phyloP scores from a whole-genome alignment of 2,329 filamentous ascomycete species.

The Xylariales sp. region DNA sequence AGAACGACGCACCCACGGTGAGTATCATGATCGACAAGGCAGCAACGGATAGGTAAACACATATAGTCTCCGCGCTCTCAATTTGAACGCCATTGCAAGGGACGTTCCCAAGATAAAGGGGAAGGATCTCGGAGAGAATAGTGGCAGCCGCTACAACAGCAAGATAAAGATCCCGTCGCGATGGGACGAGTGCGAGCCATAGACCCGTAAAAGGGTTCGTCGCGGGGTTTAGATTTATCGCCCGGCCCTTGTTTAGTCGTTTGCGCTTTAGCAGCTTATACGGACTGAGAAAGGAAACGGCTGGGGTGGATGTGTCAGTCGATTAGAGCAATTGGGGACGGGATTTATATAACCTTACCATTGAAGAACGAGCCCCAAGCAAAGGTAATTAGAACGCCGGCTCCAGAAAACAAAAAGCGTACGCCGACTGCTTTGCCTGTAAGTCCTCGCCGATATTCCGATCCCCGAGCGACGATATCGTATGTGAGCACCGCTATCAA shows the following conservation, averaged over 20 bases:
- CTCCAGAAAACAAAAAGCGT: conserved; percentile 52
- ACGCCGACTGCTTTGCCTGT: conserved; percentile 50
- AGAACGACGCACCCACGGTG: conserved; percentile 55
- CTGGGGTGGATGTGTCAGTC: conserved; percentile 46
- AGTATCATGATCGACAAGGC: conserved; percentile 58
- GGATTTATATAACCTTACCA: conserved; percentile 41
- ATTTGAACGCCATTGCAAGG: conserved; percentile 59
- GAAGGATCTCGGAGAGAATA: conserved; percentile 63
- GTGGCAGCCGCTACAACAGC: conserved; percentile 56
- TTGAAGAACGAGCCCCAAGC: conserved; percentile 53
- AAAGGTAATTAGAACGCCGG: conserved; percentile 52
- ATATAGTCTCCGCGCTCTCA: conserved; percentile 54
- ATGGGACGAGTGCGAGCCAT: conserved; percentile 50
- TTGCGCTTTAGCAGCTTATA: conserved; percentile 56
- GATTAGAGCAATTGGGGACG: neutral
- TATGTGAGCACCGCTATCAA: conserved; percentile 47
- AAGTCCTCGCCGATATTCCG: conserved; percentile 44
- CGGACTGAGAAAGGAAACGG: conserved; percentile 58
- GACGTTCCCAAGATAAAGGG: conserved; percentile 61
- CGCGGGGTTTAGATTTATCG: conserved; percentile 54
- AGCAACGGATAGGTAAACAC: conserved; percentile 54
- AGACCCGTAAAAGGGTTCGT: conserved; percentile 61
- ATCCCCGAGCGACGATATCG: conserved; percentile 43
- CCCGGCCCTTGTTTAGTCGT: conserved; percentile 52
- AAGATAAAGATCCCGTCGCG: conserved; percentile 54